Conservation (phyloP, 2,329 filamentous ascomycete genomes). For the Fusarium oligoseptatum region DNA sequence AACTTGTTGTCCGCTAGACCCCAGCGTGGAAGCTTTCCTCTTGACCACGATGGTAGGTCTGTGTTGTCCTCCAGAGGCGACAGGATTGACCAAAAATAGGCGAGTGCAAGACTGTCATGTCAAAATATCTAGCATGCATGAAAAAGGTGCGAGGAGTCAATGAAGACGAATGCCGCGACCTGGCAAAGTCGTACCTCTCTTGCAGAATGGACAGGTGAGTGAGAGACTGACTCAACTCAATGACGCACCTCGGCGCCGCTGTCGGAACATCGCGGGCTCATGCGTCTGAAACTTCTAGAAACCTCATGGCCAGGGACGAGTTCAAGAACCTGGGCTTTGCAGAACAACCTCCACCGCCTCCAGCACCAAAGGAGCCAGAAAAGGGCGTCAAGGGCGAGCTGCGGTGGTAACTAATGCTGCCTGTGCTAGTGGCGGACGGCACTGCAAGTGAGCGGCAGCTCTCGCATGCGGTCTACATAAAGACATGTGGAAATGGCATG, state of each 20-base stretch:
- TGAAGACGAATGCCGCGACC: conserved; percentile 83
- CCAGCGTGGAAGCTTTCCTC: conserved; percentile 90
- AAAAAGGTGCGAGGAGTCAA: conserved; percentile 87
- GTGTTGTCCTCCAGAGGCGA: neutral
- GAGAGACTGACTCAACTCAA: conserved; percentile 45
- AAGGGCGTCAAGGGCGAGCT: conserved; percentile 55
- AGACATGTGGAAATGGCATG: conserved; percentile 5
- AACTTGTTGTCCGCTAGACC: conserved; percentile 66
- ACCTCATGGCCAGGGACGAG: conserved; percentile 95
- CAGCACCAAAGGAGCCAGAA: conserved; percentile 45
- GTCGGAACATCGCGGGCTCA: conserved; percentile 37
- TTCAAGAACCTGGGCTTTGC: conserved; percentile 92
- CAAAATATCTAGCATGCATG: conserved; percentile 86
- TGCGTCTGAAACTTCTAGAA: conserved; percentile 63
- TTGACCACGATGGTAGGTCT: conserved; percentile 82
- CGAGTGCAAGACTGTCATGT: conserved; percentile 94
- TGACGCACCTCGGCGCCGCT: conserved; percentile 26
- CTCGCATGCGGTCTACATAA: conserved; percentile 9
- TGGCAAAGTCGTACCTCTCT: conserved; percentile 89
- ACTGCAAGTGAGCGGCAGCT: neutral
- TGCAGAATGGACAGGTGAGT: conserved; percentile 93
- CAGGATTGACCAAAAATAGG: conserved; percentile 63
- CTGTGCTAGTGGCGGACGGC: neutral
- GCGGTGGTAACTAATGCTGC: conserved; percentile 47
- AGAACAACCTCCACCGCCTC: conserved; percentile 44